phyloP scores from a whole-genome alignment of 2,329 filamentous ascomycete genomes.

The Bipolaris victoriae region DNA sequence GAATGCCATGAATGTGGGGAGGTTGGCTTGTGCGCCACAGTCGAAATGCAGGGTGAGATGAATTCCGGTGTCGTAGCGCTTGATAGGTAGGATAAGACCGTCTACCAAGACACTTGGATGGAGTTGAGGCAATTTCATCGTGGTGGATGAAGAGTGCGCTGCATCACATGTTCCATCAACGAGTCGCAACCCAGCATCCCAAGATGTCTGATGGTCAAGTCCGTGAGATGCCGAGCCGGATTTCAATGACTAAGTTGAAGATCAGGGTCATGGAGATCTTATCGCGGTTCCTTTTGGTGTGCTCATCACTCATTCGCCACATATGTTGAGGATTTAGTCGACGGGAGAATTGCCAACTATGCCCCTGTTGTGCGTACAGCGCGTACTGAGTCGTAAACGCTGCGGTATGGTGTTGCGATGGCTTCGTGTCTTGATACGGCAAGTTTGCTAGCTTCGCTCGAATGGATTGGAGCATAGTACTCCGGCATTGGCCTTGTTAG shows the following conservation, averaged over 20 bases:
- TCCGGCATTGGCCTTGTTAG: not conserved
- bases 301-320: not conserved
- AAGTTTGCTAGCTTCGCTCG: not conserved
- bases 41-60: slow-evolving; percentile 4
- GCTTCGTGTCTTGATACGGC: not conserved
- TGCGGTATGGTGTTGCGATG: not conserved
- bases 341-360: not conserved
- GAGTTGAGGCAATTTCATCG: not conserved
- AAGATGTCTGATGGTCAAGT: not conserved
- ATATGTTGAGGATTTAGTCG: not conserved
- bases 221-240: slow-evolving; percentile 1
- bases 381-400: not conserved
- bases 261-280: slow-evolving; percentile 5
- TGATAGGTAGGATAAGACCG: not conserved
- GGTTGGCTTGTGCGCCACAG: slow-evolving; percentile 1
- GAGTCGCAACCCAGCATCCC: not conserved
- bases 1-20: slow-evolving; percentile 15
- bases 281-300: not conserved
- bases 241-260: not conserved
- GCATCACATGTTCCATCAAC: not conserved
- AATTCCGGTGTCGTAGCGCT: not conserved
- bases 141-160: not conserved
- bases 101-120: not conserved
- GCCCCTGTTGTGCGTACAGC: not conserved
- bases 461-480: not conserved